A percentile compares a stretch with the other conserved stretches of the same genome.
Conservation (phyloP, 352 stramenopile species). For the Phytophthora pseudosyringae region DNA sequence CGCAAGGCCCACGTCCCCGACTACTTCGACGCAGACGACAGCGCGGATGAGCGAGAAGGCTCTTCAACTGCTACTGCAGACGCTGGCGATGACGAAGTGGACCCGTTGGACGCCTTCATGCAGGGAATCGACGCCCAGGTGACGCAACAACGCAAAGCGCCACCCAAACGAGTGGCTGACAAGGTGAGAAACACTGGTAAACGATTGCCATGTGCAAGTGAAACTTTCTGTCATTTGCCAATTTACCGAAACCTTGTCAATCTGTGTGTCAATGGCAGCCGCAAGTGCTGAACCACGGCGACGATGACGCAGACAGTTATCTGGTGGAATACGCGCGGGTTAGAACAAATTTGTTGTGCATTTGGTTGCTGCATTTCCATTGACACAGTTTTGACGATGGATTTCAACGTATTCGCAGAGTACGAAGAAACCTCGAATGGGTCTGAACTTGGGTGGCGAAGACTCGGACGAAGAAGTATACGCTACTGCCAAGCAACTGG, state of each 20-base stretch:
- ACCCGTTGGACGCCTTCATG: slow-evolving; percentile 89
- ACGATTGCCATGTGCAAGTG: not conserved
- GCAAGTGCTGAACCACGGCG: slow-evolving; percentile 42
- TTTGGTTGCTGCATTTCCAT: not conserved
- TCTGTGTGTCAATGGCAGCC: slow-evolving; percentile 21
- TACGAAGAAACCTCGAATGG: slow-evolving; percentile 43
- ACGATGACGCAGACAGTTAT: slow-evolving; percentile 42
- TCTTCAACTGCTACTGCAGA: not conserved
- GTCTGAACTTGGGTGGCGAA: slow-evolving; percentile 11
- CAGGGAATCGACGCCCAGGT: slow-evolving; percentile 81
- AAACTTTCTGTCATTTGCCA: slow-evolving; percentile 1
- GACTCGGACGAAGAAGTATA: slow-evolving; percentile 88
- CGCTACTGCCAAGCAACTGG: slow-evolving; percentile 54
- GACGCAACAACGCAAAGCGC: slow-evolving; percentile 37
- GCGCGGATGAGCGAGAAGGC: slow-evolving; percentile 32
- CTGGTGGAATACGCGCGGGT: slow-evolving; percentile 39
- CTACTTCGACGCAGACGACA: slow-evolving; percentile 80
- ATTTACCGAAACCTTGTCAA: slow-evolving; percentile 3
- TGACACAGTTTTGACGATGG: not conserved
- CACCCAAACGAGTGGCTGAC: slow-evolving; percentile 31
- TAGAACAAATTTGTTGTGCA: not conserved
- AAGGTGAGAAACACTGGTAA: slow-evolving; percentile 38
- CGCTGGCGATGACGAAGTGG: slow-evolving; percentile 59
- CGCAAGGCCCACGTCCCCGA: slow-evolving; percentile 51
- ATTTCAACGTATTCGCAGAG: slow-evolving; percentile 29